These are phyloP conservation scores for Pythium apleroticum DNA, from an alignment of 352 stramenopile genomes.

Conservation along the genomic window DNA sequence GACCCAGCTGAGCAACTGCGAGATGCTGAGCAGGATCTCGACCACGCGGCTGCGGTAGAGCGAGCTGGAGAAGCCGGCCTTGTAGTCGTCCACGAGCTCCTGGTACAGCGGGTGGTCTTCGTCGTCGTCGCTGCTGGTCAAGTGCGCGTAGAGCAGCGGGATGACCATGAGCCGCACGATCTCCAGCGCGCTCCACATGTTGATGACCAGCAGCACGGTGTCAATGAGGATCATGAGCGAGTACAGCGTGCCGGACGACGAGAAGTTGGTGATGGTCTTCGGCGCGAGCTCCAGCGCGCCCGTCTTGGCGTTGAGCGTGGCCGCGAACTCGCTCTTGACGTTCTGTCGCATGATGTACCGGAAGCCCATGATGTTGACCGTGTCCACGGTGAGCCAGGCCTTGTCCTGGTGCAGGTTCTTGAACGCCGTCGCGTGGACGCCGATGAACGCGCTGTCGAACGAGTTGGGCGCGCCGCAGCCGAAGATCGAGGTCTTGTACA, in stretches of 20 bases:
- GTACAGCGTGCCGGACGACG: conserved; percentile 24
- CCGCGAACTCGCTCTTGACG: conserved; percentile 28
- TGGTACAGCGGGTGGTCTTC: background rate
- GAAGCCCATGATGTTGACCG: conserved; percentile 39
- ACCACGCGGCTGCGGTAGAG: conserved; percentile 46
- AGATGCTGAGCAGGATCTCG: conserved; percentile 26
- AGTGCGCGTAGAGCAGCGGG: conserved; percentile 5
- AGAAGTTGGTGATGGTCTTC: conserved; percentile 29
- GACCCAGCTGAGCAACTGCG: conserved; percentile 51
- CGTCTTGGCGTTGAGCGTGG: background rate
- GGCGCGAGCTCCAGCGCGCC: conserved; percentile 2
- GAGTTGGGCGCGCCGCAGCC: conserved; percentile 41
- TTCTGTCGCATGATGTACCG: conserved; percentile 51
- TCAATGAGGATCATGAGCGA: conserved; percentile 22
- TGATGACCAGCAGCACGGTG: conserved; percentile 19
- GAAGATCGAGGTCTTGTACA: conserved; percentile 32
- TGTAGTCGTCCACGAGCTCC: conserved; percentile 3
- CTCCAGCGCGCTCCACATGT: conserved; percentile 21
- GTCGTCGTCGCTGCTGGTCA: background rate
- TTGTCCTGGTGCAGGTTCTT: conserved; percentile 36
- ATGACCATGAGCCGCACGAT: conserved; percentile 18
- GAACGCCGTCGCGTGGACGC: conserved; percentile 36
- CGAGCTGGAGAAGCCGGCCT: conserved; percentile 30
- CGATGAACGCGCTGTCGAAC: conserved; percentile 35
- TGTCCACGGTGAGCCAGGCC: conserved; percentile 43